Percentiles rank a stretch among this genome's conserved stretches.
phyloP scores from a whole-genome alignment of 2,329 filamentous ascomycete species.

The Blumeria graminis region DNA sequence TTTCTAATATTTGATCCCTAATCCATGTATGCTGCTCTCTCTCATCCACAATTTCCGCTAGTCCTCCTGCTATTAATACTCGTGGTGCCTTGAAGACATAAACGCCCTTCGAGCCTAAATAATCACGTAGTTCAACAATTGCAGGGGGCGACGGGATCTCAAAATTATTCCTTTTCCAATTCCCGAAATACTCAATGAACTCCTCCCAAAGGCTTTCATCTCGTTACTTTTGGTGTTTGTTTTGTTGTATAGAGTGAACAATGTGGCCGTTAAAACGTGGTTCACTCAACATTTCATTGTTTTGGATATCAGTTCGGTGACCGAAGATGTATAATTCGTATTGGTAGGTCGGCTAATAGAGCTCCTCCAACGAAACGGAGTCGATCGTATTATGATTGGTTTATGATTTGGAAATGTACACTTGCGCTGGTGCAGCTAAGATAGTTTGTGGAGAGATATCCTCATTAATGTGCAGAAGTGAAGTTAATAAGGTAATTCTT shows the following conservation, averaged over 20 bases:
- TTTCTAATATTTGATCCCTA: neutral
- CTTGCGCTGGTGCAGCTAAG: no score
- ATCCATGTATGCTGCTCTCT: neutral
- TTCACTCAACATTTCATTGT: no score
- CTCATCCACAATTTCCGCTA: neutral
- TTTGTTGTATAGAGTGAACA: neutral
- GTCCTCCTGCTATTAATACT: neutral
- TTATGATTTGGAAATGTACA: no score
- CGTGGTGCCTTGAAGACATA: neutral
- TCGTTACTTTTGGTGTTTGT: neutral
- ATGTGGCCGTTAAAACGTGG: neutral
- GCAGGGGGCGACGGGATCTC: neutral
- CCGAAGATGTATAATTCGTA: no score
- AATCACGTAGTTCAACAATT: neutral
- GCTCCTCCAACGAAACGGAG: no score
- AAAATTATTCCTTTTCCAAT: neutral
- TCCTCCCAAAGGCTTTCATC: neutral
- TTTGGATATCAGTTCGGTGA: no score
- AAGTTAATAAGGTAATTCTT: no score
- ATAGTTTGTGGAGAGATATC: no score
- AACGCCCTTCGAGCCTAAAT: neutral
- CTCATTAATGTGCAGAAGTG: no score
- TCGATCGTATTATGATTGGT: no score
- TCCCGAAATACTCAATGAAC: neutral
- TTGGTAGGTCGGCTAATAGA: no score